phyloP scores from a whole-genome alignment of 208 protist genomes.

The Acanthamoeba quina region DNA sequence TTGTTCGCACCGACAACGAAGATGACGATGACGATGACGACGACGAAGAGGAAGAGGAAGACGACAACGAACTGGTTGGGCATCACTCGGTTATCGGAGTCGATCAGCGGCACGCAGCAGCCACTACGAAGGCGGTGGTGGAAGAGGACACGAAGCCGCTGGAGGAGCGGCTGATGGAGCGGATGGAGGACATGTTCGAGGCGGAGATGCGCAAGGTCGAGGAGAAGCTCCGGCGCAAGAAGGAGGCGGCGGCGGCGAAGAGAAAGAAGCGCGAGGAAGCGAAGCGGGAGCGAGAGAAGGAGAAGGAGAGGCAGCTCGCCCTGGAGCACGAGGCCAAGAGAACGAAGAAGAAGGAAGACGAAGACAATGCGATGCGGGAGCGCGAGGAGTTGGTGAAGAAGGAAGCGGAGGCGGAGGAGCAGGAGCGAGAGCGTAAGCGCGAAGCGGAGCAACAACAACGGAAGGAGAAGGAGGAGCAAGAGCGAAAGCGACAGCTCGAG shows the following conservation, averaged over 20 bases:
- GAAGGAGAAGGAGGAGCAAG: neutral
- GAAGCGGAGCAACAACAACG: neutral
- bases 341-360: neutral
- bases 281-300: neutral
- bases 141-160: neutral
- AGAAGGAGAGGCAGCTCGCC: neutral
- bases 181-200: conserved; percentile 17
- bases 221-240: conserved; percentile 10
- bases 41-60: neutral
- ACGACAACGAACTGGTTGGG: neutral
- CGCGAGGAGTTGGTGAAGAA: conserved; percentile 4
- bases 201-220: conserved; percentile 34
- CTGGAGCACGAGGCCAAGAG: neutral
- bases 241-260: conserved; percentile 17
- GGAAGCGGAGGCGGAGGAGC: neutral
- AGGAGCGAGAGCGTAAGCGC: neutral
- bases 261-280: neutral
- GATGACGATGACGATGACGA: neutral
- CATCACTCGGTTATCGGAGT: neutral
- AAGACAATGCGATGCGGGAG: neutral
- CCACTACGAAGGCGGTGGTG: no score
- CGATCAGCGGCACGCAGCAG: no score
- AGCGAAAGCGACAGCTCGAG: neutral
- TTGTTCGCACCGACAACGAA: neutral
- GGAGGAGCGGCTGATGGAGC: conserved; percentile 51